Evolutionary conservation across 345 rosid genomes (phyloP).

Genomic region (Toxicodendron radicans): DNA sequence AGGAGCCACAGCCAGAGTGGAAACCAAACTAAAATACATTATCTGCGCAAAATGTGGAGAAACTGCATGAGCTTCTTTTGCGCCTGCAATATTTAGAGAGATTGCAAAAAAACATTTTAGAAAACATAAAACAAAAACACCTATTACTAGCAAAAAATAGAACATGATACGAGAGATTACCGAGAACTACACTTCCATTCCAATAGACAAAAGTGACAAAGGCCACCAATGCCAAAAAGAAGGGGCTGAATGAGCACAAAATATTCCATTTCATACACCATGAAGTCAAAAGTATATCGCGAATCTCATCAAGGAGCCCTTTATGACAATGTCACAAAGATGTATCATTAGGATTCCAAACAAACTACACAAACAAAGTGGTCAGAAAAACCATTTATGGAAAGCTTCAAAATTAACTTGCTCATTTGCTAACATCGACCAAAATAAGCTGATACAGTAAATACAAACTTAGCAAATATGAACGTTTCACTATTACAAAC

Average conservation of each 20-base stretch:
- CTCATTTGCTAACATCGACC: background rate
- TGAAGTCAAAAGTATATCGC: slow-evolving; percentile 42
- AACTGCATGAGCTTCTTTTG: slow-evolving; percentile 89
- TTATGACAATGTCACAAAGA: slow-evolving; percentile 26
- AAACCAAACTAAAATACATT: slow-evolving; percentile 79
- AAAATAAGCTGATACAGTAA: background rate
- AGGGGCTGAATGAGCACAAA: slow-evolving; percentile 63
- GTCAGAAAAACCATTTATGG: slow-evolving; percentile 3
- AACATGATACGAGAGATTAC: slow-evolving; percentile 39
- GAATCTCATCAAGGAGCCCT: slow-evolving; percentile 67
- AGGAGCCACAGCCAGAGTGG: slow-evolving; percentile 64
- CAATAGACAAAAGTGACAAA: slow-evolving; percentile 70
- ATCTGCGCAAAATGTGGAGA: slow-evolving; percentile 91
- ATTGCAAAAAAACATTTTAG: slow-evolving; percentile 22
- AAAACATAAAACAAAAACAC: background rate
- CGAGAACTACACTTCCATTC: slow-evolving; percentile 94
- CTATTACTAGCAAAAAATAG: slow-evolving; percentile 6
- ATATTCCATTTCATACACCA: slow-evolving; percentile 74
- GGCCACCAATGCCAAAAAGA: slow-evolving; percentile 45
- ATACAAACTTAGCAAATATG: background rate
- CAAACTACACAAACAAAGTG: background rate
- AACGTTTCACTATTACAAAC: slow-evolving; percentile 15
- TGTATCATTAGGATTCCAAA: slow-evolving; percentile 12
- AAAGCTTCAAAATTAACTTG: background rate
- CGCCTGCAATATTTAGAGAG: slow-evolving; percentile 59